Base-by-base conservation (phyloP, 177 flowering plant genomes). In the Telopea speciosissima region DNA sequence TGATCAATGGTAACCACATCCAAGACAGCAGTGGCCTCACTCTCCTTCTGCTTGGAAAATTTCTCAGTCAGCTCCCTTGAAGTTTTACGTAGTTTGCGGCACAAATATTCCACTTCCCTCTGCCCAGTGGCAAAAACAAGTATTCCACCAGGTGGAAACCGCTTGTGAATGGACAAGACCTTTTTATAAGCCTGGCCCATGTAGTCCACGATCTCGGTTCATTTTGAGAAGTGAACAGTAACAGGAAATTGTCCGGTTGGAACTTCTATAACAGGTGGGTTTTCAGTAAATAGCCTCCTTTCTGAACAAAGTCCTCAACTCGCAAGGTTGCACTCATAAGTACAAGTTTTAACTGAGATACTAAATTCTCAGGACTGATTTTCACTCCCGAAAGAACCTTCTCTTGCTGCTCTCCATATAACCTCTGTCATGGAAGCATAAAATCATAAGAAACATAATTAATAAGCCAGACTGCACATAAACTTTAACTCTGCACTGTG, bases 41-140 rank as follows among this genome's bases (percentile, higher is more conserved):
- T 73, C 19, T 33, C 82, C 24, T 3, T 24, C 54, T 65, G 65
- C 63, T 73, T 76, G 52, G 77, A 67, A n/a, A 64, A 72, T 5
- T 70, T 79, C 31, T 33, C 62, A 28, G 65, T 67, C 67, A 85
- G 70, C 70, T 89, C 80, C 68, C 26, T 82, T 45, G 96, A 95
- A 74, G 89, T 90, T 79, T 80, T 84, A 14, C 93, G 89, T 26
- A 96, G 79, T 79, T 86, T 93, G 67, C 42, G 68, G 70, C 99
- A 91, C 70, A 96, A 76, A 73, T 81, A 79, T 40, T 96, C 96
- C 25, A 96, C 97, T 85, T 96, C 98, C 80, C 96, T 88, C 81
- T 93, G 99, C 70, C 99, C 98, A 36, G 99, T 96, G 70, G 91
- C 92, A 75, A 93, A 96, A n/a, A 96, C 96, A 73, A 96, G 92